A percentile compares a stretch with the other conserved stretches of the same genome.
Evolutionary conservation across 345 rosid species (phyloP).

Genomic region (Iberis pinnata): DNA sequence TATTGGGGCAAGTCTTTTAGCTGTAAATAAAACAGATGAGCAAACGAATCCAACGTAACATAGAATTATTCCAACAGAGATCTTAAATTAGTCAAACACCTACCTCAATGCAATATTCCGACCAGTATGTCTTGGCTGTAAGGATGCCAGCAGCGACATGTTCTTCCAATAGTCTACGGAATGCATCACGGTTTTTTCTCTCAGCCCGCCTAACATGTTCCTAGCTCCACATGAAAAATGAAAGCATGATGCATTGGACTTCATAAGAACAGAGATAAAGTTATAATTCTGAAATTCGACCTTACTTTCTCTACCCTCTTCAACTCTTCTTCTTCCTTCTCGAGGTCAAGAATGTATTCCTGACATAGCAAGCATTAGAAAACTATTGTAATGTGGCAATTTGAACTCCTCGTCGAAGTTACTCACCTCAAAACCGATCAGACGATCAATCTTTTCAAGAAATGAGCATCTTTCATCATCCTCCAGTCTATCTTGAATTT

Average conservation of each 20-base stretch:
- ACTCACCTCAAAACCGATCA: constrained; percentile 66
- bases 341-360: constrained; percentile 85
- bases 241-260: constrained; percentile 14
- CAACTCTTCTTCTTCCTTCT: constrained; percentile 84
- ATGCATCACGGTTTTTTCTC: constrained; percentile 87
- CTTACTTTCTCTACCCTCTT: constrained; percentile 84
- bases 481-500: constrained; percentile 81
- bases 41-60: constrained; percentile 4
- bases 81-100: constrained; percentile 39
- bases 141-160: constrained; percentile 66
- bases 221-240: constrained; percentile 37
- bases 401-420: constrained; percentile 4
- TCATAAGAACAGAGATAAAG: background rate
- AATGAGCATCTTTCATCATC: constrained; percentile 83
- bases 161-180: constrained; percentile 72
- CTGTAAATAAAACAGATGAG: constrained; percentile 34
- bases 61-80: background rate
- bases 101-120: constrained; percentile 85
- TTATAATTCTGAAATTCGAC: constrained; percentile 11
- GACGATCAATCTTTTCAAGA: constrained; percentile 85
- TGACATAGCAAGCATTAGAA: constrained; percentile 35
- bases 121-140: constrained; percentile 83
- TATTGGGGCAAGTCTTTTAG: constrained; percentile 75
- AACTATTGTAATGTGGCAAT: constrained; percentile 1
- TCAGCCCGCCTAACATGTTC: constrained; percentile 81